phyloP scores from a whole-genome alignment of 2,329 filamentous ascomycete species.

The Colletotrichum navitas region DNA sequence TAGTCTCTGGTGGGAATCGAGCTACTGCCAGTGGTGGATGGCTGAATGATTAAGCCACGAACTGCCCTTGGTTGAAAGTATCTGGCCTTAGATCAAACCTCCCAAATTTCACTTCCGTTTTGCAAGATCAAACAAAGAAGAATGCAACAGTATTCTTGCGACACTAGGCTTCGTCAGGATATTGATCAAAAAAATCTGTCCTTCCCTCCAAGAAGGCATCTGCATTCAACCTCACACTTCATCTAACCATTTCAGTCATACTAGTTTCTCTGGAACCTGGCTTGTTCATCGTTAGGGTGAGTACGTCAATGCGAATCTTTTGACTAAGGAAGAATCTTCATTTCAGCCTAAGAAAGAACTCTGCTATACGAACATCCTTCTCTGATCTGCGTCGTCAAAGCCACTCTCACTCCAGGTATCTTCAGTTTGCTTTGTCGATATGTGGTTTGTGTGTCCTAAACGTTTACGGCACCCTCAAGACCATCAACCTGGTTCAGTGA shows the following conservation, averaged over 20 bases:
- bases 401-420: neutral
- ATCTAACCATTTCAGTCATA: conserved; percentile 53
- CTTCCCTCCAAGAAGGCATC: conserved; percentile 53
- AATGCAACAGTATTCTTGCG: neutral
- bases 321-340: too few species aligned
- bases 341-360: neutral
- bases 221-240: conserved; percentile 57
- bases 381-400: neutral
- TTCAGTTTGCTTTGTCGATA: neutral
- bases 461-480: neutral
- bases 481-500: neutral
- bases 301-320: neutral
- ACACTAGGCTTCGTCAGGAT: conserved; percentile 43
- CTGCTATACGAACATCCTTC: neutral
- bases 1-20: too few species aligned
- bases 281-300: neutral
- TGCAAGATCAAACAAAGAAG: neutral
- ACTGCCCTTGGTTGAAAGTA: too few species aligned
- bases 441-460: neutral
- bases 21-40: too few species aligned
- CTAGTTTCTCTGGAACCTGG: conserved; percentile 47
- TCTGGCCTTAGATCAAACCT: too few species aligned
- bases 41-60: too few species aligned
- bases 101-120: too few species aligned
- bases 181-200: conserved; percentile 48